Conservation (phyloP, 345 rosid genomes). For the Erysimum cheiranthoides region DNA sequence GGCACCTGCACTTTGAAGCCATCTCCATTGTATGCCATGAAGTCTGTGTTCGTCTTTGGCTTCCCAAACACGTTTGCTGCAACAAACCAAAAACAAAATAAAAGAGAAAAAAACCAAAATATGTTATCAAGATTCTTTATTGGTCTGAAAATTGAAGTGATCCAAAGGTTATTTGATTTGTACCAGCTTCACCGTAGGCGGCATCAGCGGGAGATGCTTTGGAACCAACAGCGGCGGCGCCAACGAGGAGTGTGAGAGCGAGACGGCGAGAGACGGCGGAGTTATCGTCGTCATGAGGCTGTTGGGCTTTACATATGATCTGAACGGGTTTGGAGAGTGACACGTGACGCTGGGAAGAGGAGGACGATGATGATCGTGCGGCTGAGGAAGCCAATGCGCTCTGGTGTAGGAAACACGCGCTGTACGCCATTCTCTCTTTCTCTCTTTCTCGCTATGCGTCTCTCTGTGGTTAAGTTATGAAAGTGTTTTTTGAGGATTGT, state of each 20-base stretch:
- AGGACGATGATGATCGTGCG: constrained; percentile 48
- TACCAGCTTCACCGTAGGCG: constrained; percentile 97
- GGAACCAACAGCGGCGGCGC: constrained; percentile 88
- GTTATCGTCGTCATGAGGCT: constrained; percentile 57
- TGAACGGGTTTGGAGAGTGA: constrained; percentile 55
- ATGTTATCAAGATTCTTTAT: not conserved
- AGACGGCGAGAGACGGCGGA: constrained; percentile 71
- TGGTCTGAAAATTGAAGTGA: constrained; percentile 26
- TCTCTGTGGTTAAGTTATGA: constrained; percentile 19
- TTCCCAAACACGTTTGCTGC: constrained; percentile 95
- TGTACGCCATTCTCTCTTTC: constrained; percentile 67
- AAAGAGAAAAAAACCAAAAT: not conserved
- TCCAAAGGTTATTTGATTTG: not conserved
- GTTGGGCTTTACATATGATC: constrained; percentile 74
- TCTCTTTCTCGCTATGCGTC: not conserved
- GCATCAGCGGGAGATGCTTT: constrained; percentile 98
- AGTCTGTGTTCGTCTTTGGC: constrained; percentile 89
- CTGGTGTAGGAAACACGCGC: constrained; percentile 89
- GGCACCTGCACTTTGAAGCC: constrained; percentile 83
- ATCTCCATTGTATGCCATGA: constrained; percentile 68
- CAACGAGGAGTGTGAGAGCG: constrained; percentile 85
- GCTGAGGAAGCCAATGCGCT: constrained; percentile 63
- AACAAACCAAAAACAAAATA: constrained; percentile 25
- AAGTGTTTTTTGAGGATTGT: not conserved
- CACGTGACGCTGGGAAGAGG: constrained; percentile 60